These are phyloP conservation scores for Apiotrichum akiyoshidainum DNA, from an alignment of 1,284 basidiomycete species.

Conservation along the genomic window DNA sequence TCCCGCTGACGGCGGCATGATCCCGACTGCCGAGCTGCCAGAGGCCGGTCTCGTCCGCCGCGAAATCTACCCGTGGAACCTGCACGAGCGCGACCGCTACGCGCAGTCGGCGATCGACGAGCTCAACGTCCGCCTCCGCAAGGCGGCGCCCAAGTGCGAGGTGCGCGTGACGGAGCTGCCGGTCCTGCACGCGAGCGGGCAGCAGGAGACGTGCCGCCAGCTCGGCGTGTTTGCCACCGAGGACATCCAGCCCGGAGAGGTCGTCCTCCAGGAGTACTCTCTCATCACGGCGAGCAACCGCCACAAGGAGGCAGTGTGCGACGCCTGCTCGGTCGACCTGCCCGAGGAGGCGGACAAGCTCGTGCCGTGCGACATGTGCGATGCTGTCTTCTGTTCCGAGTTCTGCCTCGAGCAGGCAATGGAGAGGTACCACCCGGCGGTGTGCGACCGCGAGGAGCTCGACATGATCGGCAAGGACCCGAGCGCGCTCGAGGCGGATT, in stretches of 20 bases:
- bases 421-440: constrained; percentile 20
- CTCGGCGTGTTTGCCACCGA: constrained; percentile 19
- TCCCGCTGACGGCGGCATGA: neutral
- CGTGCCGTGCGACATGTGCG: constrained; percentile 15
- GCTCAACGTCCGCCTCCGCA: constrained; percentile 8
- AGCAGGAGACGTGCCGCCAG: constrained; percentile 10
- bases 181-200: constrained; percentile 5
- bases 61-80: constrained; percentile 19
- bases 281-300: constrained; percentile 19
- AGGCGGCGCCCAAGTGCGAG: constrained; percentile 14
- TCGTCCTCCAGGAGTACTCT: constrained; percentile 16
- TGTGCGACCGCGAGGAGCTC: constrained; percentile 12
- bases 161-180: constrained; percentile 13
- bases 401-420: constrained; percentile 9
- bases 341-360: constrained; percentile 5
- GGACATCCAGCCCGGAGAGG: constrained; percentile 20
- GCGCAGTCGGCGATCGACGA: constrained; percentile 9
- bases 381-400: constrained; percentile 16
- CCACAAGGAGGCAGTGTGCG: constrained; percentile 16
- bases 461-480: constrained; percentile 21
- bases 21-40: constrained; percentile 8
- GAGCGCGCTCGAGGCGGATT: constrained; percentile 9
- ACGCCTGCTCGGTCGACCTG: constrained; percentile 16
- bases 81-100: constrained; percentile 17
- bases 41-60: constrained; percentile 11